Evolutionary conservation across 768 basidiomycete genomes (phyloP).

Genomic region (Rhizopogon roseolus): DNA sequence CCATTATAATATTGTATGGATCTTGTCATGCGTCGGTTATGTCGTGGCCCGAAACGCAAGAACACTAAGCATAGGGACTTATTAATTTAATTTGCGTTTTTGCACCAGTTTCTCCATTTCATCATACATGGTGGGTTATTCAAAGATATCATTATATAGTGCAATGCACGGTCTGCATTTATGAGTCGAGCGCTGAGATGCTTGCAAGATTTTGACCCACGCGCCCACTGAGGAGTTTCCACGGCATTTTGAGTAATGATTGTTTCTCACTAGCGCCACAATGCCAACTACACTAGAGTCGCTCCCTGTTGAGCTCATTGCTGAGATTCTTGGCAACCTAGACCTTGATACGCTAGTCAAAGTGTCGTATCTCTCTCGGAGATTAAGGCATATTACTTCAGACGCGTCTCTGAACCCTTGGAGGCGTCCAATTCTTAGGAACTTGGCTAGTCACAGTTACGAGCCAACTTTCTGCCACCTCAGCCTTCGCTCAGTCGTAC

Average conservation of each 20-base stretch:
- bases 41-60: not conserved
- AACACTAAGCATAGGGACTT: not conserved
- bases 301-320: constrained; percentile 75
- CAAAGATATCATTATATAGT: no score
- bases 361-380: constrained; percentile 56
- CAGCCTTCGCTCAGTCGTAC: constrained; percentile 58
- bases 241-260: no score
- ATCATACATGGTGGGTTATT: no score
- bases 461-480: constrained; percentile 52
- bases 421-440: constrained; percentile 64
- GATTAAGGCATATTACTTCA: constrained; percentile 52
- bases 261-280: not conserved
- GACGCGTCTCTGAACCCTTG: constrained; percentile 71
- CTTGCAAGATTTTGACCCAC: no score
- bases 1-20: no score
- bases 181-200: no score
- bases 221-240: no score
- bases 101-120: no score
- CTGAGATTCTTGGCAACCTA: constrained; percentile 65
- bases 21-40: not conserved
- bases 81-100: no score
- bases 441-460: constrained; percentile 42
- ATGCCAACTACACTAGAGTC: constrained; percentile 30
- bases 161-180: no score
- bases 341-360: constrained; percentile 56